Evolutionary conservation across 2,329 filamentous ascomycete genomes (phyloP), one percentile per base, ranked within the genome.

Genomic region (Cordyceps farinosa): DNA sequence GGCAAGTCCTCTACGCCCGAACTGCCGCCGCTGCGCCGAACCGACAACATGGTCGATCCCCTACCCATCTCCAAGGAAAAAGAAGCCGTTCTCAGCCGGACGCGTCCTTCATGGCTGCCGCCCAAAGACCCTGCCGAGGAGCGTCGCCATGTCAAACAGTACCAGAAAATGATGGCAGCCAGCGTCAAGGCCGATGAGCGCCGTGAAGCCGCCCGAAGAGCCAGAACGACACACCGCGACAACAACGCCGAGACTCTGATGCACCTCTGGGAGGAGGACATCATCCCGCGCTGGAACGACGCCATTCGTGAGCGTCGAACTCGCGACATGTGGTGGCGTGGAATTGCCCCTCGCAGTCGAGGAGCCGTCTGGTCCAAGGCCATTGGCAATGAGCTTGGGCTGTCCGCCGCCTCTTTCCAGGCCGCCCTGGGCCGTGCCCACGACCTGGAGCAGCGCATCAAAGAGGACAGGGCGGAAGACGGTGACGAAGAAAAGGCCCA

Each of bases 101-200:
- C 91, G 2, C 83, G 91, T 44, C 91, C 91, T 0, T 92, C 90
- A 1, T 95, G 91, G 91, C 79, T 95, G 2, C 91, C 91, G 1
- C 91, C 91, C 1, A 95, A 95, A 76, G 88, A 95, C 67, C 93
- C 92, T 2, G 90, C 90, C 61, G 95, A 99, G 75, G 95, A 99
- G 78, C 90, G 86, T 73, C 89, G 88, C 68, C 95, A 99, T 75
- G 74, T 99, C 67, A 92, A 86, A 70, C 87, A 95, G 73, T 95
- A 93, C 72, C 88, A 93, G 76, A 87, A 84, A 74, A 93, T 95
- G 89, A 91, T 94, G 88, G 82, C 81, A 0, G 79, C 79, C 51
- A 87, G 85, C 67, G 74, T 79, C 58, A 84, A 86, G 69, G 82
- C 84, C 0, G 86, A 88, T 38, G 82, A 84, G 64, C 83, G 83